These are phyloP conservation scores for Malus orientalis DNA, from an alignment of 306 rosid species.

Conservation along the genomic window DNA sequence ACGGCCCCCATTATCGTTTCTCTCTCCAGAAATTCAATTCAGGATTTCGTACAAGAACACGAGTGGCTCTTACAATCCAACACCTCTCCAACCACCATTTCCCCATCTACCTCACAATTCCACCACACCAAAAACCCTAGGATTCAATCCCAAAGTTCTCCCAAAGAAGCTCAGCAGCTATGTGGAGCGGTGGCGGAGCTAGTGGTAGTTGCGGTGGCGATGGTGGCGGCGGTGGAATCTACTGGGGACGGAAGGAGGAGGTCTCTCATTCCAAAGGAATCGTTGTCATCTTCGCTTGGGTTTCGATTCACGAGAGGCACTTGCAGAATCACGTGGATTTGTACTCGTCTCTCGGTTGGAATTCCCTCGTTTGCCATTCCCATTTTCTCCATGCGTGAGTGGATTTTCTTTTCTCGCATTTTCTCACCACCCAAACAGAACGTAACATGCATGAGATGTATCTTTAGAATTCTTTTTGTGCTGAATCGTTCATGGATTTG, in stretches of 20 bases:
- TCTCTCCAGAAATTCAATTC: neutral
- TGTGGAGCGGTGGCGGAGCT: constrained; percentile 24
- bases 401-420: neutral
- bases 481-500: neutral
- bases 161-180: constrained; percentile 14
- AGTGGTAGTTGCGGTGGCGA: neutral
- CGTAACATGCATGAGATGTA: neutral
- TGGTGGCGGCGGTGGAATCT: constrained; percentile 30
- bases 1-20: neutral
- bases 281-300: constrained; percentile 82
- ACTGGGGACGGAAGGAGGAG: constrained; percentile 77
- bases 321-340: constrained; percentile 52
- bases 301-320: constrained; percentile 52
- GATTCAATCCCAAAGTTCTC: neutral
- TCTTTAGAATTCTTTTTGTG: neutral
- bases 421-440: neutral
- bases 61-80: constrained; percentile 11
- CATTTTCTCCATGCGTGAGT: constrained; percentile 75
- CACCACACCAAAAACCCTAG: neutral
- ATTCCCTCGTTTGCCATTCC: constrained; percentile 75
- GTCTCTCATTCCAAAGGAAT: constrained; percentile 53
- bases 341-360: constrained; percentile 76
- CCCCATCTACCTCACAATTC: neutral
- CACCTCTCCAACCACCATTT: neutral
- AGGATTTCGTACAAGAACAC: neutral